Evolutionary conservation across 495 filamentous ascomycete genomes (phyloP), one percentile per base, ranked within the genome.

Genomic region (Penicillium herquei): DNA sequence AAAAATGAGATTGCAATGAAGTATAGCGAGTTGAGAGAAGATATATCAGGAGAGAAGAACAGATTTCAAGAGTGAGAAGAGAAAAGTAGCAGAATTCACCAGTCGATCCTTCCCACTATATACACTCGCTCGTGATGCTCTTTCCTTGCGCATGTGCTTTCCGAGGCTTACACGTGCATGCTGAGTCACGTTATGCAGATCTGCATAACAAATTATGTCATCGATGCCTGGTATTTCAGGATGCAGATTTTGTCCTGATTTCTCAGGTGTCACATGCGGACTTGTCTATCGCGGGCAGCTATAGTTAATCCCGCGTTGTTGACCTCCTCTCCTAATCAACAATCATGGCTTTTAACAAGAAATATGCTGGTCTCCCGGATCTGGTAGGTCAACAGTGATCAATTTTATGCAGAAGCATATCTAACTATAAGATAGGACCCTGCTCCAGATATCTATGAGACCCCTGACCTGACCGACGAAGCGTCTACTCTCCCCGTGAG

Each of bases 381-480:
- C 71, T 96, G 64, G 90, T 94, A 77, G 61, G 80, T 65, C n/a
- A 18, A 57, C 52, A 41, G 31, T 33, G 10, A 21, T 47, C 52
- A 13, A 17, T 14, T 40, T 4, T 41, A 26, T 17, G 30, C 10
- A 39, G 31, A 3, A 26, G 18, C 45, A 14, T 31, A 7, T 32
- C 48, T 56, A 69, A 49, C 70, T 51, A 48, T 41, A 17, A 56
- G 4, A 16, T 56, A 94, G 91, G 92, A 97, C 67, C 86, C 84
- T 21, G 90, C 91, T 21, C 92, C 92, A 69, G 92, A 96, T 66
- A 88, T 95, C 63, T 97, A 97, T 75, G 92, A 96, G 74, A 96
- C 92, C 44, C 92, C 92, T 63, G 91, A 94, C 55, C 76, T 96
- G 59, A 90, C 84, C 21, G 90, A 96, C 63, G 92, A 94, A 67